These are phyloP conservation scores for Cenococcum geophilum DNA, from an alignment of 495 filamentous ascomycete genomes.

Conservation along the genomic window DNA sequence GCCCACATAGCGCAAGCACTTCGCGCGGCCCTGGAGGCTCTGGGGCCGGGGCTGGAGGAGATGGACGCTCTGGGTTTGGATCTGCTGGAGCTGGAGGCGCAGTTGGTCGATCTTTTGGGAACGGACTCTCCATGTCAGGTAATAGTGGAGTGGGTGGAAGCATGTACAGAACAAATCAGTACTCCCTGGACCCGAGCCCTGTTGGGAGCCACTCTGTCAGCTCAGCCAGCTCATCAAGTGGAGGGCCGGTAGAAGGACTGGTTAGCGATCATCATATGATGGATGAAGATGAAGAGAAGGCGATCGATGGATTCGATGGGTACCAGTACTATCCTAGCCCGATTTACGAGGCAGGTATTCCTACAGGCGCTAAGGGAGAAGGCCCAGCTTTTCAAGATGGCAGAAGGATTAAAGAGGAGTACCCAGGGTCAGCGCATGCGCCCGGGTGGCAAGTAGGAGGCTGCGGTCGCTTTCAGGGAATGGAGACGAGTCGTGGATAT, in stretches of 20 bases:
- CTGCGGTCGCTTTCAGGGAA: constrained; percentile 35
- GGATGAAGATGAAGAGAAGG: constrained; percentile 31
- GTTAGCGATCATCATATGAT: constrained; percentile 32
- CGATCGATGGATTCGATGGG: constrained; percentile 27
- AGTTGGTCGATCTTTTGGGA: constrained; percentile 13
- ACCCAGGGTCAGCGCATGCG: constrained; percentile 21
- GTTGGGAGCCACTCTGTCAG: constrained; percentile 32
- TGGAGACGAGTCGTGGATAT: constrained; percentile 34
- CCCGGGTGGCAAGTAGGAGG: constrained; percentile 29
- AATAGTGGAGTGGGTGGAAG: constrained; percentile 18
- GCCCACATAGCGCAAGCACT: constrained; percentile 56
- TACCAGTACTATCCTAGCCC: constrained; percentile 37
- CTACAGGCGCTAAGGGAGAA: constrained; percentile 8
- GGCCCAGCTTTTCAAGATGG: constrained; percentile 16
- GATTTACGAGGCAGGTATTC: constrained; percentile 32
- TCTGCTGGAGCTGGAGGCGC: constrained; percentile 10
- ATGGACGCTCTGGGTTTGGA: constrained; percentile 33
- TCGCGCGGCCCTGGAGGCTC: constrained; percentile 68
- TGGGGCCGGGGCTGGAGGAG: constrained; percentile 46
- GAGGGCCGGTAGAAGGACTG: constrained; percentile 32
- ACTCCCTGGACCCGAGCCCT: constrained; percentile 32
- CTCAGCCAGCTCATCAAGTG: constrained; percentile 36
- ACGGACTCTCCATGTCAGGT: constrained; percentile 15
- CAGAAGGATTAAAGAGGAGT: constrained; percentile 35
- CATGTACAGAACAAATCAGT: constrained; percentile 27